Conservation (phyloP, 164 flowering plant species). For the Amborella trichopoda region DNA sequence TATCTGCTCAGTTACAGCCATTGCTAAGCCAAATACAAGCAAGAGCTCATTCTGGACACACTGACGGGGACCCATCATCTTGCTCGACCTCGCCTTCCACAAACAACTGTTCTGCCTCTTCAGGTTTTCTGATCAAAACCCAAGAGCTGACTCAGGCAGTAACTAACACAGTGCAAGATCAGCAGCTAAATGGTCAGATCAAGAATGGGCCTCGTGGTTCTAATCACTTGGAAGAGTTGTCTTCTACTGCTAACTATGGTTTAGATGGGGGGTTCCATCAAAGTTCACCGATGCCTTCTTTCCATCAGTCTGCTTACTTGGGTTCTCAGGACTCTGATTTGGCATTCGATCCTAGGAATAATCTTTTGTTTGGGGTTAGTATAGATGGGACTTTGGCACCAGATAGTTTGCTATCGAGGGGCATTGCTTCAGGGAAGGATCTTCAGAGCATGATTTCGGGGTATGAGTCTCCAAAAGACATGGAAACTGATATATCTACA, state of each 20-base stretch:
- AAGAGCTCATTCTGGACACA: slow-evolving; percentile 39
- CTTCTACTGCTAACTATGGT: slow-evolving; percentile 78
- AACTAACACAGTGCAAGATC: slow-evolving; percentile 34
- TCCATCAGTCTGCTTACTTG: slow-evolving; percentile 13
- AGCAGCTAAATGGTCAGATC: slow-evolving; percentile 34
- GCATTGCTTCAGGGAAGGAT: slow-evolving; percentile 77
- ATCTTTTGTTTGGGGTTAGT: slow-evolving; percentile 43
- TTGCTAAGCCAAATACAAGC: slow-evolving; percentile 21
- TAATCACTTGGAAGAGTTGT: slow-evolving; percentile 71
- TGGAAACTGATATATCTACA: slow-evolving; percentile 77
- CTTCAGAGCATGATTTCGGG: slow-evolving; percentile 71
- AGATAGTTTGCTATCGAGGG: slow-evolving; percentile 71
- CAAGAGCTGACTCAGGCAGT: slow-evolving; percentile 29
- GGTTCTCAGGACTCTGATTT: slow-evolving; percentile 66
- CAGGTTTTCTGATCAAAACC: slow-evolving; percentile 39
- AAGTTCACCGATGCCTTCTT: slow-evolving; percentile 41
- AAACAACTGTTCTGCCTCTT: slow-evolving; percentile 43
- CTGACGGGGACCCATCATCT: slow-evolving; percentile 80
- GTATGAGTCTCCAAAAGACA: slow-evolving; percentile 57
- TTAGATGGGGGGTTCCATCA: slow-evolving; percentile 61
- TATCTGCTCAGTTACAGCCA: slow-evolving; percentile 9
- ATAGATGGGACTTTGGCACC: slow-evolving; percentile 27
- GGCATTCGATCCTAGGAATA: slow-evolving; percentile 51
- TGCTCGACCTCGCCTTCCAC: slow-evolving; percentile 85
- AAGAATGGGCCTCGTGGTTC: slow-evolving; percentile 39